A percentile compares a stretch with the other conserved stretches of the same genome.
Evolutionary conservation across 768 basidiomycete genomes (phyloP).

Genomic region (Mycena rebaudengoi): DNA sequence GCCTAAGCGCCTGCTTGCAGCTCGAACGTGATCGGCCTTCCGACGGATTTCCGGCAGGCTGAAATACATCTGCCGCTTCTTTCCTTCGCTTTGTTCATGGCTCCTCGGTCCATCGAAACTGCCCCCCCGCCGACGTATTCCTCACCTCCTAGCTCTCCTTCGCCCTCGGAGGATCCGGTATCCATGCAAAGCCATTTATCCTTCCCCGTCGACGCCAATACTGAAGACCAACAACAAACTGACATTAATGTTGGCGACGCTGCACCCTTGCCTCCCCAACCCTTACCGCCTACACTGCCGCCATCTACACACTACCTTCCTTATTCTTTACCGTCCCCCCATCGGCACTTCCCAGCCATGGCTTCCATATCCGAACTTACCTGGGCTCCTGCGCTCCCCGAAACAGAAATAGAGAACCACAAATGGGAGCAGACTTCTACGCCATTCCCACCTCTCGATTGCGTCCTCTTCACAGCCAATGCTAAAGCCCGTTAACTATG

Average conservation of each 20-base stretch:
- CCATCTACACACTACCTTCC: background rate
- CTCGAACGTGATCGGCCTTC: conserved; percentile 21
- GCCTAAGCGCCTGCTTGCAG: too few species aligned
- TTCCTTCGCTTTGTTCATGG: background rate
- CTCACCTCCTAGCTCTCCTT: conserved; percentile 4
- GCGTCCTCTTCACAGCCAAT: background rate
- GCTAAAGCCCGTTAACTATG: conserved; percentile 41
- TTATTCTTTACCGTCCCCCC: conserved; percentile 3
- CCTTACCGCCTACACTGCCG: background rate
- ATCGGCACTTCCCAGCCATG: conserved; percentile 2
- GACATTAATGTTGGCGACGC: background rate
- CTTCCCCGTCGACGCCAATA: background rate
- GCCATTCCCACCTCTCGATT: conserved; percentile 11
- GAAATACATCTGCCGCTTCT: background rate
- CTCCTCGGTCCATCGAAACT: conserved; percentile 12
- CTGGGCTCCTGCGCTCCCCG: conserved; percentile 14
- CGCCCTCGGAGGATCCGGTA: conserved; percentile 19
- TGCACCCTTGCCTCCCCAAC: background rate
- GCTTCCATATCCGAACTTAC: conserved; percentile 9
- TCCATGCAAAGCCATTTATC: conserved; percentile 14
- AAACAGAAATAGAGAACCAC: too few species aligned
- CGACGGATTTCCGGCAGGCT: conserved; percentile 21
- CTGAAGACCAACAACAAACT: background rate
- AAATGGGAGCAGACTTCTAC: conserved; percentile 3
- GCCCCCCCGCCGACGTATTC: conserved; percentile 25